These are phyloP conservation scores for Crassisporium funariophilum DNA, from an alignment of 768 basidiomycete species.

Conservation along the genomic window DNA sequence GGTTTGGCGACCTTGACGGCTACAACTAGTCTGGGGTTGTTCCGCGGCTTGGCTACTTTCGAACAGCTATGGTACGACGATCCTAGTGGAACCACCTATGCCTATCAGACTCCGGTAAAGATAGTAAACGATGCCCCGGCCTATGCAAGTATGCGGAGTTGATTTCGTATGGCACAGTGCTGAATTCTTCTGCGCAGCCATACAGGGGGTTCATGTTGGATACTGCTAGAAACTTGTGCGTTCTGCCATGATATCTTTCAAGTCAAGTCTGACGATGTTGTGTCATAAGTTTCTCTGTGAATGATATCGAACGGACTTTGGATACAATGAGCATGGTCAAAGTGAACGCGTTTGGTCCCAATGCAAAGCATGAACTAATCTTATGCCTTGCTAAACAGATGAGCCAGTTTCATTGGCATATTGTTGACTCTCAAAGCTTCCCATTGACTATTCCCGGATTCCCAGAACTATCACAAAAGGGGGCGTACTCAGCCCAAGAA, in stretches of 20 bases:
- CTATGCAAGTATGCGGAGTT: constrained; percentile 56
- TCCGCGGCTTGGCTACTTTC: constrained; percentile 79
- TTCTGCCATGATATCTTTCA: constrained; percentile 3
- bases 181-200: constrained; percentile 40
- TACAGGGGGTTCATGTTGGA: constrained; percentile 83
- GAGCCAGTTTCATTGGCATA: constrained; percentile 82
- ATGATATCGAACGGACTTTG: constrained; percentile 67
- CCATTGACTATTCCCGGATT: constrained; percentile 63
- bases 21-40: constrained; percentile 65
- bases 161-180: not conserved
- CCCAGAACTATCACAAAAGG: constrained; percentile 61
- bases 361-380: no score
- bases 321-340: constrained; percentile 81
- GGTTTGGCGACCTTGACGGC: constrained; percentile 56
- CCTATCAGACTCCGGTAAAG: constrained; percentile 54
- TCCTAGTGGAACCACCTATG: constrained; percentile 47
- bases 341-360: no score
- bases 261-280: not conserved
- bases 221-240: constrained; percentile 76
- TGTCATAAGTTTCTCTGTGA: constrained; percentile 54
- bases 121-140: constrained; percentile 63
- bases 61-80: constrained; percentile 69
- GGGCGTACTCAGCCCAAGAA: constrained; percentile 63
- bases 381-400: no score
- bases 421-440: constrained; percentile 79